Percentiles rank a stretch among this genome's conserved stretches.
Conservation (phyloP, 1,284 basidiomycete genomes). For the Vanrija sp. region DNA sequence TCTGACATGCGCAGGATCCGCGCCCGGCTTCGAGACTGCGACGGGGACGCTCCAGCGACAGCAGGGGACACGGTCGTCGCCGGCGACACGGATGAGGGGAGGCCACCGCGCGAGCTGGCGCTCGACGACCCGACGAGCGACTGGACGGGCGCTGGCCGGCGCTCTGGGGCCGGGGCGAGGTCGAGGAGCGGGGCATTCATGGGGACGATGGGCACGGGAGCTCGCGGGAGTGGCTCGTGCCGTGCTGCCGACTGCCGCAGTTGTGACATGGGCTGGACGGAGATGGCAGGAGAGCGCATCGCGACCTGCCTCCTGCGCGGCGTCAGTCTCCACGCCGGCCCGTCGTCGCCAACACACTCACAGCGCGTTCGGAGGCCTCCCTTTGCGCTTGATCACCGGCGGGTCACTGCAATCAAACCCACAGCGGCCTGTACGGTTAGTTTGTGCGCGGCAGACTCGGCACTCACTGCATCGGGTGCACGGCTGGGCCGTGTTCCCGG, state of each 20-base stretch:
- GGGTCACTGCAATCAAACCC: constrained; percentile 22
- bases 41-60: not conserved
- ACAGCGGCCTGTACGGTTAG: constrained; percentile 12
- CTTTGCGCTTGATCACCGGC: constrained; percentile 23
- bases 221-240: not conserved
- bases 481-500: constrained; percentile 9
- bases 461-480: constrained; percentile 26
- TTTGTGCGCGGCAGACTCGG: not conserved
- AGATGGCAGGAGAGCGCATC: no score
- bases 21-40: not conserved
- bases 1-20: constrained; percentile 26
- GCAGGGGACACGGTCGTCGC: not conserved
- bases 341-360: constrained; percentile 1
- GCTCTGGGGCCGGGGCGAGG: not conserved
- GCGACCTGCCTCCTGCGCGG: no score
- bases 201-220: not conserved
- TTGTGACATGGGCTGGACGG: no score
- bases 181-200: not conserved
- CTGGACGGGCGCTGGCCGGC: not conserved
- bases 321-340: no score
- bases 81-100: not conserved
- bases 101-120: not conserved
- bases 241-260: not conserved
- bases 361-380: constrained; percentile 19
- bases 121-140: not conserved